phyloP scores from a whole-genome alignment of 371 early-diverging fungal species.

The Mucor indicus region DNA sequence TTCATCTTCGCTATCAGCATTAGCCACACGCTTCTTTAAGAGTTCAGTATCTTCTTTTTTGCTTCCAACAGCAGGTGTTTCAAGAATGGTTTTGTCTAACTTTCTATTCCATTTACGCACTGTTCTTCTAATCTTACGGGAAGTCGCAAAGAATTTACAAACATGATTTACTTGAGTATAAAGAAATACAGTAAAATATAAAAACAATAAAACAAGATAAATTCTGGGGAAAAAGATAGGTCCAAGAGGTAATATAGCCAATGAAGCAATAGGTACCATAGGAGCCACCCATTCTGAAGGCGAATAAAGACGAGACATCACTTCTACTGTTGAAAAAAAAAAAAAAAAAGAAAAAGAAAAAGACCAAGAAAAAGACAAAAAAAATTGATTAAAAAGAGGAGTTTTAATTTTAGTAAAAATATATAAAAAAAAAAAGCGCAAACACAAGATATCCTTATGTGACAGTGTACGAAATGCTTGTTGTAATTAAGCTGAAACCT shows the following conservation, averaged over 20 bases:
- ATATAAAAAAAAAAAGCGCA: no score
- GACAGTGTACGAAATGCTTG: no score
- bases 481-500: no score
- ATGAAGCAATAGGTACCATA: slow-evolving; percentile 29
- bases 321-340: no score
- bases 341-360: no score
- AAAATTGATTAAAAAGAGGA: no score
- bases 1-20: slow-evolving; percentile 9
- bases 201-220: slow-evolving; percentile 33
- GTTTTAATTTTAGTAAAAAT: no score
- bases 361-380: no score
- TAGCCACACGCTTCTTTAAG: neutral
- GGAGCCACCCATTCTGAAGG: slow-evolving; percentile 50
- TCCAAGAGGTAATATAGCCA: slow-evolving; percentile 36
- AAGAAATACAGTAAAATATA: slow-evolving; percentile 36
- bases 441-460: no score
- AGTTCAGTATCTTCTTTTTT: neutral
- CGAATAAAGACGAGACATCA: slow-evolving; percentile 22
- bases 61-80: no score
- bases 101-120: slow-evolving; percentile 32
- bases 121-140: slow-evolving; percentile 28
- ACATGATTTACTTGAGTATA: slow-evolving; percentile 45
- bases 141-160: slow-evolving; percentile 38
- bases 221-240: slow-evolving; percentile 41
- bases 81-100: neutral